phyloP scores from a whole-genome alignment of 2,329 filamentous ascomycete species.

The Trichoderma sp. region DNA sequence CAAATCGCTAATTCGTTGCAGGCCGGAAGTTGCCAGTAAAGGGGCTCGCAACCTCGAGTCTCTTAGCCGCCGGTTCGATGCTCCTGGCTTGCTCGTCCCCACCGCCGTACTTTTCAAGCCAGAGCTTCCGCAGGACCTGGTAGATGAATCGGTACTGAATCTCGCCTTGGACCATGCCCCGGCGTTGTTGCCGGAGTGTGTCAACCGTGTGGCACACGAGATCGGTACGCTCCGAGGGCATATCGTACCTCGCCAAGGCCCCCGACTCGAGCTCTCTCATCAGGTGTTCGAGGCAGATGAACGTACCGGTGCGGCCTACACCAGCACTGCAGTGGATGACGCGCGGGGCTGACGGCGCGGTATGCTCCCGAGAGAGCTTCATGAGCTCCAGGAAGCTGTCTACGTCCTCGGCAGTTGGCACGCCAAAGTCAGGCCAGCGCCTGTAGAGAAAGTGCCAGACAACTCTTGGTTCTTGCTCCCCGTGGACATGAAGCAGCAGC shows the following conservation, averaged over 20 bases:
- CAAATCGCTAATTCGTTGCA: conserved; percentile 27
- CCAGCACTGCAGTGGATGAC: conserved; percentile 89
- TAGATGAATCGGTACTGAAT: conserved; percentile 87
- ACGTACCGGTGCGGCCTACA: conserved; percentile 91
- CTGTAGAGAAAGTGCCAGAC: conserved; percentile 86
- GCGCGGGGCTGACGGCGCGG: conserved; percentile 64
- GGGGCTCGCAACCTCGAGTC: conserved; percentile 54
- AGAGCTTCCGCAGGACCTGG: conserved; percentile 75
- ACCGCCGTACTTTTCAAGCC: conserved; percentile 64
- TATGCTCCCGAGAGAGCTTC: conserved; percentile 62
- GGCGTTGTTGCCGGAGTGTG: conserved; percentile 78
- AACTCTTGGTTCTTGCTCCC: conserved; percentile 54
- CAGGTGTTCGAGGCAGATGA: conserved; percentile 93
- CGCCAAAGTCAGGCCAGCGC: conserved; percentile 87
- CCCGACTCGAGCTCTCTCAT: conserved; percentile 79
- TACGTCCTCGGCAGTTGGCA: conserved; percentile 70
- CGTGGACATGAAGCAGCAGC: conserved; percentile 60
- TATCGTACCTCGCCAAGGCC: conserved; percentile 57
- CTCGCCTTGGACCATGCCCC: conserved; percentile 94
- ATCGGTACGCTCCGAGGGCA: conserved; percentile 51
- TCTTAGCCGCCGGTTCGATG: conserved; percentile 55
- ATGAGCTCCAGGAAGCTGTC: conserved; percentile 70
- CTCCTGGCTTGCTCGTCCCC: conserved; percentile 39
- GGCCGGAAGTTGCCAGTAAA: conserved; percentile 35
- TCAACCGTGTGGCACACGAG: conserved; percentile 80